Evolutionary conservation across 1,284 basidiomycete species (phyloP), one percentile per base, ranked within the genome.

Genomic region (Microbotryum saponariae): DNA sequence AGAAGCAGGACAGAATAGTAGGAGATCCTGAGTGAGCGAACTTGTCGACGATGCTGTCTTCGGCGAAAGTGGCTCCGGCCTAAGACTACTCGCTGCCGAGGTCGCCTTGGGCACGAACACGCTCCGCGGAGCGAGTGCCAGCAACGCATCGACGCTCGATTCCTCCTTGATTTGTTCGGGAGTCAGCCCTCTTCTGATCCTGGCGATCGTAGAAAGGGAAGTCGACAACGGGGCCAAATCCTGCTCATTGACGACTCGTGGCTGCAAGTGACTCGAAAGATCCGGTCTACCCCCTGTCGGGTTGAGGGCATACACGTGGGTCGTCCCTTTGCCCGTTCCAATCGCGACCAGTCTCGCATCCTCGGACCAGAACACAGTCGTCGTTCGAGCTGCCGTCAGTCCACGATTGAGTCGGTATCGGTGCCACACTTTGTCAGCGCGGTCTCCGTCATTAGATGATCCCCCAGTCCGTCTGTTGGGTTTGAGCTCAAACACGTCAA

Each of bases 311-410:
- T 88, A 91, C 0, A 91, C 76, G 77, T 77, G 79, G 29, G 78
- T 68, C 0, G 79, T 80, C 0, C 79, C 77, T 52, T 74, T 74
- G 27, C 70, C 73, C 0, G 79, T 89, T 2, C 82, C 82, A 37
- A 91, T 76, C 0, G 83, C 86, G 6, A 86, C 76, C 84, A 87
- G 91, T 31, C 85, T 76, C 23, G 83, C 84, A 69, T 88, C 86
- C 0, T 74, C 70, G 3, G 84, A 81, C 78, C 84, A 84, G 54
- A 75, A 78, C n/a, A 83, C 75, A 14, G 73, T 73, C 56, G 85
- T 82, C 5, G 91, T 81, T 2, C 81, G 75, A 2, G 85, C 88
- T 2, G 79, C 78, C 10, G 88, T 90, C 47, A 83, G 79, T 8
- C 89, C 89, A 6, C 89, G 78, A 47, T 81, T 79, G 18, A 91